phyloP scores from a whole-genome alignment of 163 green algal genomes.

The Chlorella variabilis region DNA sequence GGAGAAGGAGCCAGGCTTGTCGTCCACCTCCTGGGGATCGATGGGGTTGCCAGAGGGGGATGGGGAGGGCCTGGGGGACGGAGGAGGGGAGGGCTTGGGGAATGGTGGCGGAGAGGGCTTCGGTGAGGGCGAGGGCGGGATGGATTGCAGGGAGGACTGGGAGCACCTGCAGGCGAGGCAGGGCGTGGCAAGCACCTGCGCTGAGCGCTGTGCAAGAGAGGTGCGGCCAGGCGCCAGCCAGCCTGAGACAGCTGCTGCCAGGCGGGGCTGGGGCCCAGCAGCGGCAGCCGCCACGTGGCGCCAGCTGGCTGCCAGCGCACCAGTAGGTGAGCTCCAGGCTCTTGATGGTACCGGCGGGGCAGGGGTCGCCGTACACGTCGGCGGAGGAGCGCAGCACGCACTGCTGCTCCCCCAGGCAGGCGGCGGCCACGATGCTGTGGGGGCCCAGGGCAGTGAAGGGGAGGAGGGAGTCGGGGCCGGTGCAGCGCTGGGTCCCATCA shows the following conservation, averaged over 20 bases:
- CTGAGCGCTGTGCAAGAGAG: no score
- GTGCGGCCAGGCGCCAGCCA: no score
- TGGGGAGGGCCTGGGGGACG: background rate
- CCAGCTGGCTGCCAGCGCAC: conserved; percentile 2
- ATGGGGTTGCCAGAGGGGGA: background rate
- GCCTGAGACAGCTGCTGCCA: no score
- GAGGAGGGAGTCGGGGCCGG: no score
- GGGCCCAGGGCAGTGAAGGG: background rate
- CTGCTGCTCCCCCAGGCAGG: conserved; percentile 1
- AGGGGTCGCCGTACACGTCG: conserved; percentile 15
- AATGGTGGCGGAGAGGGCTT: background rate
- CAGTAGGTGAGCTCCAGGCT: background rate
- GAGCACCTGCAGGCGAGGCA: background rate
- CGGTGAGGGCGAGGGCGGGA: background rate
- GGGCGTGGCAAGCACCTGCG: no score
- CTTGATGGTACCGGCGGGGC: background rate
- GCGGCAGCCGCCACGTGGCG: no score
- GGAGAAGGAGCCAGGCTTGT: no score
- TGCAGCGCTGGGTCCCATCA: no score
- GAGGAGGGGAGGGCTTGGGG: background rate
- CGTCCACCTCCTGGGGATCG: background rate
- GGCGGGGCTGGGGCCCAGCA: no score
- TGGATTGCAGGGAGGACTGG: background rate
- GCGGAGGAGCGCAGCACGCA: conserved; percentile 8
- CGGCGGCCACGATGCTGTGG: background rate